phyloP scores from a whole-genome alignment of 2,329 filamentous ascomycete genomes.

The Penicillium frequentans region DNA sequence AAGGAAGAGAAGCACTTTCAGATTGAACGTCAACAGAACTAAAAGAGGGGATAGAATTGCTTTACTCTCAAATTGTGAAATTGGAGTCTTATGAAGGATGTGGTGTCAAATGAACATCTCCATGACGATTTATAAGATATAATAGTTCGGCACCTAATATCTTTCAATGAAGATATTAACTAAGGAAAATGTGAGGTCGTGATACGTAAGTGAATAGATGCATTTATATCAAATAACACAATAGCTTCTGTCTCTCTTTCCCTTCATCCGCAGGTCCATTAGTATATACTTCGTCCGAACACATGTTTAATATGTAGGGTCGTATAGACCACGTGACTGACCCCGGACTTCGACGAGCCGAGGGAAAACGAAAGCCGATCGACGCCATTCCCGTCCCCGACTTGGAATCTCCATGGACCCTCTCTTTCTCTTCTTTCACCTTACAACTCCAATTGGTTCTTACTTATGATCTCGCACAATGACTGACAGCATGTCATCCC shows the following conservation, averaged over 20 bases:
- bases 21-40: too few relatives aligned
- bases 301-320: background rate
- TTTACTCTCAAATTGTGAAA: background rate
- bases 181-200: too few relatives aligned
- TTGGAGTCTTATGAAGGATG: too few relatives aligned
- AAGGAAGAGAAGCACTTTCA: background rate
- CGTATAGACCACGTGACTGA: conserved; percentile 32
- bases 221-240: too few relatives aligned
- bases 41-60: background rate
- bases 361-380: conserved; percentile 34
- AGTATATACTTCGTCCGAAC: background rate
- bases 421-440: conserved; percentile 3
- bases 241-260: too few relatives aligned
- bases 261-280: too few relatives aligned
- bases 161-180: too few relatives aligned
- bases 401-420: conserved; percentile 3
- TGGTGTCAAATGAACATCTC: too few relatives aligned
- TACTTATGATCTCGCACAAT: conserved; percentile 18
- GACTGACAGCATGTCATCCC: conserved; percentile 38
- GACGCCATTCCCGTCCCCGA: conserved; percentile 6
- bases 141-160: too few relatives aligned
- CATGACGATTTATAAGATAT: too few relatives aligned
- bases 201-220: too few relatives aligned
- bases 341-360: conserved; percentile 36
- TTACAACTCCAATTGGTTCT: background rate